These are phyloP conservation scores for Acacia crassicarpa DNA, from an alignment of 306 rosid species.

Conservation along the genomic window DNA sequence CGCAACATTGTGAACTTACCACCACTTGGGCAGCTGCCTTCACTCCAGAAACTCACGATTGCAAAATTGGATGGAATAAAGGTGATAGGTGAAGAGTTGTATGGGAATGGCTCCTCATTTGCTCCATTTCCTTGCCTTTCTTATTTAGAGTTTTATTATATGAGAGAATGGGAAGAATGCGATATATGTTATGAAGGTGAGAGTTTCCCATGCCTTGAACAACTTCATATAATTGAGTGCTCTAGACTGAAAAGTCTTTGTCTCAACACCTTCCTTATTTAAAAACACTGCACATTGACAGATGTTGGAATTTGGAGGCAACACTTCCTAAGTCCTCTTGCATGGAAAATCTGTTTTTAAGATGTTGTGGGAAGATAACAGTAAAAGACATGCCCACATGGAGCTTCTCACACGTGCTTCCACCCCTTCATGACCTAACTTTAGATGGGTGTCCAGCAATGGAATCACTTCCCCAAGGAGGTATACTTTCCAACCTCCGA, in stretches of 20 bases:
- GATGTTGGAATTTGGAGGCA: neutral
- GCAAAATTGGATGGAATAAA: neutral
- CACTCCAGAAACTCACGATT: neutral
- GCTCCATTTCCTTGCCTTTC: neutral
- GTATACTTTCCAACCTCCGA: neutral
- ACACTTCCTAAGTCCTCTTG: neutral
- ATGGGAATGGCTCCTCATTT: neutral
- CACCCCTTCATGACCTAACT: neutral
- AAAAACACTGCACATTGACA: neutral
- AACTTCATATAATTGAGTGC: neutral
- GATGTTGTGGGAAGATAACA: neutral
- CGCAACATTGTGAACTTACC: neutral
- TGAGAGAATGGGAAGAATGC: neutral
- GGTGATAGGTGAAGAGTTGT: conserved; percentile 10
- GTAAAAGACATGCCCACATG: neutral
- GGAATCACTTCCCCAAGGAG: neutral
- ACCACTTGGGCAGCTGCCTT: neutral
- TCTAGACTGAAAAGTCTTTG: neutral
- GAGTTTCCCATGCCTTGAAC: neutral
- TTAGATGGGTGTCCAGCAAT: neutral
- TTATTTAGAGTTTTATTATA: neutral
- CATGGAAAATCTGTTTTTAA: neutral
- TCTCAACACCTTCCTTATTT: neutral
- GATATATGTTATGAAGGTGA: neutral
- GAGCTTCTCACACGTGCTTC: neutral